Conservation (phyloP, 768 basidiomycete species). For the Gloeophyllum trabeum region DNA sequence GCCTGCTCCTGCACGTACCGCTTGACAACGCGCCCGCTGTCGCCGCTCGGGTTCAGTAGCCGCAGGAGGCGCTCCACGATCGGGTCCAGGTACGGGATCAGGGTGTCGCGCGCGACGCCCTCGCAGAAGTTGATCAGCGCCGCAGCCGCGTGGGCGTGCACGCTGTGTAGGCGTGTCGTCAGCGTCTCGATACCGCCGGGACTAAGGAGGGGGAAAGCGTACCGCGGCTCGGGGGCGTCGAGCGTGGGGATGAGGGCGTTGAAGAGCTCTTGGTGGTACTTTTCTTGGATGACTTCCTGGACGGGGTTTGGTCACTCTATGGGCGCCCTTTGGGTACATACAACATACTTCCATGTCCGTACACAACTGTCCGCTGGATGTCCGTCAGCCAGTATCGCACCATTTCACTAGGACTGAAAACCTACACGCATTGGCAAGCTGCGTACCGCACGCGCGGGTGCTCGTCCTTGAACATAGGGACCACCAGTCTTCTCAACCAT, state of each 20-base stretch:
- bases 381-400: conserved; percentile 4
- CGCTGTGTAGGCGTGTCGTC: conserved; percentile 28
- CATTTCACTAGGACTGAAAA: conserved; percentile 1
- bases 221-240: conserved; percentile 68
- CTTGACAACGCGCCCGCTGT: conserved; percentile 26
- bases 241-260: conserved; percentile 60
- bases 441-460: conserved; percentile 69
- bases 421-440: conserved; percentile 79
- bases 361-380: conserved; percentile 69
- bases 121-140: conserved; percentile 90
- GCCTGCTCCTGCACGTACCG: conserved; percentile 83
- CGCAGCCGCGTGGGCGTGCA: conserved; percentile 79
- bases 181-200: conserved; percentile 1
- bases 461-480: conserved; percentile 66
- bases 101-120: conserved; percentile 63
- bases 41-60: conserved; percentile 41
- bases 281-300: conserved; percentile 70
- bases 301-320: background rate
- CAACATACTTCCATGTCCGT: conserved; percentile 69
- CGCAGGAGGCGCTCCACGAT: conserved; percentile 66
- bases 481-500: conserved; percentile 42
- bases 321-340: too few species aligned
- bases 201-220: conserved; percentile 6
- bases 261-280: conserved; percentile 59
- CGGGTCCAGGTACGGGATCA: conserved; percentile 68